Evolutionary conservation across 768 basidiomycete genomes (phyloP).

Genomic region (Podaxis mareebaensis): DNA sequence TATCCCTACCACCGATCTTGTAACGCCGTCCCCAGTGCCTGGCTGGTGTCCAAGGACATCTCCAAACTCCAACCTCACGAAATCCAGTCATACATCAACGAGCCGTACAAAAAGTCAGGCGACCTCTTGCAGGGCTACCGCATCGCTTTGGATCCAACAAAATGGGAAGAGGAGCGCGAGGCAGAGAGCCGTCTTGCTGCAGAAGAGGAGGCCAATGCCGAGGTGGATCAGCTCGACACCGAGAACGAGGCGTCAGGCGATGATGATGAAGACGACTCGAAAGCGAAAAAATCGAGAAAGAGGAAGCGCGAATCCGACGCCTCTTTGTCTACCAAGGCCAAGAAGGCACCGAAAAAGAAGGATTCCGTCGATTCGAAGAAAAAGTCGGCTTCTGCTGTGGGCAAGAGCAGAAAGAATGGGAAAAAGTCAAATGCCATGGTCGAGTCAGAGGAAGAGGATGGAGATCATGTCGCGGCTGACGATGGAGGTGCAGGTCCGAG

Average conservation of each 20-base stretch:
- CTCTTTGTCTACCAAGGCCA: slow-evolving; percentile 34
- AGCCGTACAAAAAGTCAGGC: slow-evolving; percentile 73
- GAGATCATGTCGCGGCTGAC: slow-evolving; percentile 33
- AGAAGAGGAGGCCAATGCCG: slow-evolving; percentile 50
- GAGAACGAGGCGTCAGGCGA: slow-evolving; percentile 12
- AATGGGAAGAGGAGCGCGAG: slow-evolving; percentile 45
- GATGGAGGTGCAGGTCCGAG: slow-evolving; percentile 51
- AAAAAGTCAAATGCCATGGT: slow-evolving; percentile 56
- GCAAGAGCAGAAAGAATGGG: slow-evolving; percentile 52
- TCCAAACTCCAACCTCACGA: slow-evolving; percentile 74
- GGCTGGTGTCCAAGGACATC: slow-evolving; percentile 83
- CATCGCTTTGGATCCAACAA: slow-evolving; percentile 61
- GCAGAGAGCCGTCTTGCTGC: slow-evolving; percentile 29
- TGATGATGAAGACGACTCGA: slow-evolving; percentile 29
- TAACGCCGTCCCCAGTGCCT: slow-evolving; percentile 55
- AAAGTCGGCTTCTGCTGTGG: slow-evolving; percentile 31
- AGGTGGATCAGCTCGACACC: slow-evolving; percentile 60
- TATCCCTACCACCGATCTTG: slow-evolving; percentile 9
- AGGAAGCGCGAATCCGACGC: slow-evolving; percentile 64
- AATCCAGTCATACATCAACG: slow-evolving; percentile 81
- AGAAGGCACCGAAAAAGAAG: slow-evolving; percentile 40
- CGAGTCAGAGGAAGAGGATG: slow-evolving; percentile 71
- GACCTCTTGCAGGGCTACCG: slow-evolving; percentile 79
- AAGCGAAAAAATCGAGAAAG: slow-evolving; percentile 36
- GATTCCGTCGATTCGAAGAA: slow-evolving; percentile 33